Evolutionary conservation across 345 rosid species (phyloP), one percentile per base, ranked within the genome.

Genomic region (Pelargonium nanum): DNA sequence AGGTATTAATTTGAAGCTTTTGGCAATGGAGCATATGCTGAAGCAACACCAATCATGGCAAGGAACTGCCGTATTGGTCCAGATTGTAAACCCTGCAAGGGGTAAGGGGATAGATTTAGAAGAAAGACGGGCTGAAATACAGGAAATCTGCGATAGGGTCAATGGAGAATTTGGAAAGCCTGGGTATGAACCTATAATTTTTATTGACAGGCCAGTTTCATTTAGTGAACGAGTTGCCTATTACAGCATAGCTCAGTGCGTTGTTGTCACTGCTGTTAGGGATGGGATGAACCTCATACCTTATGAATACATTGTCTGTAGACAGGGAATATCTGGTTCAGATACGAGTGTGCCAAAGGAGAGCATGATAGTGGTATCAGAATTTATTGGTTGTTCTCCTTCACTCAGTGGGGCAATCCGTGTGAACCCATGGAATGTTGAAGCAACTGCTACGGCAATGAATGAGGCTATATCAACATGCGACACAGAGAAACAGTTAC

Each of bases 331-430:
- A 16, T 57, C 59, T 13, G 63, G 44, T 34, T 34, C 63, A 17
- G 59, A 21, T 26, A 51, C 56, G 16, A 44, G 8, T 32, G 58
- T 57, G 60, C 66, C 65, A 13, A 73, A 64, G 65, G 60, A 64
- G 65, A 74, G 81, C 26, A 74, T 74, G 81, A 40, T 78, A 28
- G 79, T 77, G 15, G 71, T 77, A 44, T 77, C 81, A n/a, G 81
- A 77, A 65, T 77, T 70, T 57, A 68, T 74, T 22, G 78, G 81
- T 40, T 77, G 78, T 58, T 74, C 81, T 40, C 81, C 78, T 0
- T 77, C 78, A 4, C 71, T 77, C 34, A 74, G 78, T 63, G 81
- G 81, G 22, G 76, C 81, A 26, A 70, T 74, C 60, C 69, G 78
- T 44, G 70, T 78, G 45, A 78, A 78, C 58, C 82, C 82, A 34